Conservation (phyloP, 2,329 filamentous ascomycete species). For the Cladosporium sp. region DNA sequence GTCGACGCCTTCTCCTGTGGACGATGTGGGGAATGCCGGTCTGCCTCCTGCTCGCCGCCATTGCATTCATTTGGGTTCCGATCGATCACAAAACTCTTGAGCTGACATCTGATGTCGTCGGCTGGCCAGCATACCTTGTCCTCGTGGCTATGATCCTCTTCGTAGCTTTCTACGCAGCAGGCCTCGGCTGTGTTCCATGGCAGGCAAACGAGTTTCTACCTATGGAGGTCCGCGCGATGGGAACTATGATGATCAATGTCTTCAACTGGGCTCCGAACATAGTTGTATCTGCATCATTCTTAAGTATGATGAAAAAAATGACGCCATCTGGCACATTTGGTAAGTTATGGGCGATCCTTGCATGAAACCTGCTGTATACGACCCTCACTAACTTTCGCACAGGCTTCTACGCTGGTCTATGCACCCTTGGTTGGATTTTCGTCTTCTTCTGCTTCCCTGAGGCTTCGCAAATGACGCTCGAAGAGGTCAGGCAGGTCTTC, state of each 20-base stretch:
- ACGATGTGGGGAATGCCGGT: conserved; percentile 74
- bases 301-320: conserved; percentile 77
- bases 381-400: too few species aligned
- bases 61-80: conserved; percentile 64
- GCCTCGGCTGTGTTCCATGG: conserved; percentile 91
- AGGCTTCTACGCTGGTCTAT: conserved; percentile 68
- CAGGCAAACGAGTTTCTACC: conserved; percentile 89
- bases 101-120: conserved; percentile 36
- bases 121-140: conserved; percentile 49
- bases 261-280: conserved; percentile 91
- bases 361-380: too few species aligned
- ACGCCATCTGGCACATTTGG: conserved; percentile 73
- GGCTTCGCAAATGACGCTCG: conserved; percentile 39
- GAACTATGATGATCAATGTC: conserved; percentile 68
- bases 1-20: conserved; percentile 68
- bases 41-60: conserved; percentile 65
- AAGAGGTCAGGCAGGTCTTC: conserved; percentile 6
- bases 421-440: conserved; percentile 59
- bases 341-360: too few species aligned
- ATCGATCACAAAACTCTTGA: conserved; percentile 29
- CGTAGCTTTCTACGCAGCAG: conserved; percentile 79
- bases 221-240: conserved; percentile 66
- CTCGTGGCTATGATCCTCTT: conserved; percentile 75
- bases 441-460: conserved; percentile 39
- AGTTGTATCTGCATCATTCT: conserved; percentile 76